Evolutionary conservation across 2,329 filamentous ascomycete species (phyloP).

Genomic region (Phaeophleospora eucalypticola): DNA sequence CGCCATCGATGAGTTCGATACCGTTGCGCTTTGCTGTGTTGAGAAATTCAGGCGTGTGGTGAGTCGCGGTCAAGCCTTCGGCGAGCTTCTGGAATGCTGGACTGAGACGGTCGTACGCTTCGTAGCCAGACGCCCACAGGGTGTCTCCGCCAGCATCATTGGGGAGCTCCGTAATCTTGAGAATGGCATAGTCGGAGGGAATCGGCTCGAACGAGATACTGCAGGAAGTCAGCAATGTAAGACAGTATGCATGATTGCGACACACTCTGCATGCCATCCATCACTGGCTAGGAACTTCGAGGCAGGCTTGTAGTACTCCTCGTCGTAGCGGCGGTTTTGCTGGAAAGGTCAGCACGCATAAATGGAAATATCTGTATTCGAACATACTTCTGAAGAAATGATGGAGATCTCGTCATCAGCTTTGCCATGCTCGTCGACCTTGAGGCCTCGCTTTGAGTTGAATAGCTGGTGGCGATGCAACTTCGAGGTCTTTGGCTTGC

Average conservation of each 20-base stretch:
- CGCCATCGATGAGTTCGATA: constrained; percentile 13
- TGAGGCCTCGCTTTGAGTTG: constrained; percentile 11
- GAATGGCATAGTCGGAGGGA: constrained; percentile 59
- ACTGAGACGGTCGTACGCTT: constrained; percentile 62
- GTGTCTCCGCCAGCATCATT: constrained; percentile 52
- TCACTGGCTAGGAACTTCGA: constrained; percentile 9
- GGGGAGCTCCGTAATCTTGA: constrained; percentile 56
- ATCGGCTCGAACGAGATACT: constrained; percentile 64
- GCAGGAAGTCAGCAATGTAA: no score
- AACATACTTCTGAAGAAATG: constrained; percentile 60
- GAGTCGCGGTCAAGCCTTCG: constrained; percentile 55
- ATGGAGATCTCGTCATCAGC: constrained; percentile 61
- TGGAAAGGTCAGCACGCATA: no score
- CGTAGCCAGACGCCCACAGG: constrained; percentile 64
- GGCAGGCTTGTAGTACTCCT: constrained; percentile 12
- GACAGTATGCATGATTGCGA: no score
- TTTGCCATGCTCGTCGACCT: no score
- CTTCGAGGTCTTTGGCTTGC: constrained; percentile 54
- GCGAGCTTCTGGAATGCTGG: constrained; percentile 55
- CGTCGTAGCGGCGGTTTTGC: no score
- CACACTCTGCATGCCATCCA: constrained; percentile 34
- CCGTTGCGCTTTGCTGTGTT: constrained; percentile 33
- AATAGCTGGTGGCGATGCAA: constrained; percentile 52
- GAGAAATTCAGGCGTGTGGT: constrained; percentile 31
- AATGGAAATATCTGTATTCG: no score